A percentile compares a stretch with the other conserved stretches of the same genome.
Conservation (phyloP, 2,329 filamentous ascomycete genomes). For the Rhinocladiella mackenziei region DNA sequence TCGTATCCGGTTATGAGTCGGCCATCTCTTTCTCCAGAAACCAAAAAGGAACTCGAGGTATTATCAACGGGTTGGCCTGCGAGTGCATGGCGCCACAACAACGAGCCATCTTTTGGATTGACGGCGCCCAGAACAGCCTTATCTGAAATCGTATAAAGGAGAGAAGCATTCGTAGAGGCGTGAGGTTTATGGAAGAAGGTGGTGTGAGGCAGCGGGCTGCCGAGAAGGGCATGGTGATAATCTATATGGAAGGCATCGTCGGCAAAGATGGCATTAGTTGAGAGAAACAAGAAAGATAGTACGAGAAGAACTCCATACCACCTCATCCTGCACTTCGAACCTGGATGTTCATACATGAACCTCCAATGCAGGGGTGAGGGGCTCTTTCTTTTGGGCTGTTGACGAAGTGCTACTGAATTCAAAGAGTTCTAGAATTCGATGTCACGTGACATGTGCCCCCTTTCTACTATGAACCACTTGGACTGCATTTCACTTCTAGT, state of each 20-base stretch:
- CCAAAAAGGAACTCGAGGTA: conserved; percentile 30
- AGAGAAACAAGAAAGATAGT: conserved; percentile 9
- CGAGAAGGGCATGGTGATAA: conserved; percentile 87
- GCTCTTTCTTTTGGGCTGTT: background rate
- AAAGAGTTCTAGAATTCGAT: too few species aligned
- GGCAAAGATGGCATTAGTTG: conserved; percentile 60
- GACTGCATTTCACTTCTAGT: too few species aligned
- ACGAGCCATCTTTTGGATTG: conserved; percentile 76
- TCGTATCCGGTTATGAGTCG: conserved; percentile 72
- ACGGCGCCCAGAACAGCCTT: conserved; percentile 78
- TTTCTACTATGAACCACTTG: too few species aligned
- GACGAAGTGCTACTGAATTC: background rate
- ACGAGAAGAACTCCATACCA: conserved; percentile 19
- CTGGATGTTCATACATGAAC: background rate
- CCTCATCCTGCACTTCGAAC: conserved; percentile 24
- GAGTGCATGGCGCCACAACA: conserved; percentile 82
- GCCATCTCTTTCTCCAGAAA: conserved; percentile 63
- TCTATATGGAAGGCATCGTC: conserved; percentile 92
- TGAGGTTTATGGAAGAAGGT: conserved; percentile 94
- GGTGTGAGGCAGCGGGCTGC: conserved; percentile 72
- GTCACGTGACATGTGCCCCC: too few species aligned
- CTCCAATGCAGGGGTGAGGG: background rate
- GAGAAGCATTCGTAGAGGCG: conserved; percentile 73
- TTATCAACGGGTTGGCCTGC: conserved; percentile 45
- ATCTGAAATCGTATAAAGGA: conserved; percentile 88